phyloP scores from a whole-genome alignment of 2,329 filamentous ascomycete genomes.

The Fusarium anguioides region DNA sequence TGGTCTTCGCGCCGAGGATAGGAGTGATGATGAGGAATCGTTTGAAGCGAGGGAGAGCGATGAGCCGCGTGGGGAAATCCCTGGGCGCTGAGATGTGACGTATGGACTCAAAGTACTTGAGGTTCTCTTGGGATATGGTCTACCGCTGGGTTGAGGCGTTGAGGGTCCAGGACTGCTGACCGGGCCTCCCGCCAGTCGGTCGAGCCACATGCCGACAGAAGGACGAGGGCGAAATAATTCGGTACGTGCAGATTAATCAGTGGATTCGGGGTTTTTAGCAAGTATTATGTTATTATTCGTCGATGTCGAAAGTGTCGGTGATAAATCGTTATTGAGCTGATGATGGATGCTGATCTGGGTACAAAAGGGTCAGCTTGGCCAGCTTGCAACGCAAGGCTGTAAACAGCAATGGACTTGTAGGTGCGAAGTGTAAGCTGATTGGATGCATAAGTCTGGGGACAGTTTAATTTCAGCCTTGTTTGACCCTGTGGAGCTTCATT shows the following conservation, averaged over 20 bases:
- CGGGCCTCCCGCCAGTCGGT: slow-evolving; percentile 79
- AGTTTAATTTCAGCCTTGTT: slow-evolving; percentile 25
- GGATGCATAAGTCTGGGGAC: not conserved
- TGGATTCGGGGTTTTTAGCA: not conserved
- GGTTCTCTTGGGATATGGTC: slow-evolving; percentile 74
- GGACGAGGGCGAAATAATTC: slow-evolving; percentile 13
- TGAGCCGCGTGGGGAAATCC: slow-evolving; percentile 76
- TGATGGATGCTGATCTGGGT: slow-evolving; percentile 29
- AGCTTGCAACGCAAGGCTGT: slow-evolving; percentile 47
- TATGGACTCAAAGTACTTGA: slow-evolving; percentile 76
- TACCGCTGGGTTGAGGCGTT: slow-evolving; percentile 71
- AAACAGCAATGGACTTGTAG: slow-evolving; percentile 16
- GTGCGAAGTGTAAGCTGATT: slow-evolving; percentile 27
- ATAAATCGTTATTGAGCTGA: slow-evolving; percentile 10
- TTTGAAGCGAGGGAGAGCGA: slow-evolving; percentile 81
- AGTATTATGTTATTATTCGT: slow-evolving; percentile 28
- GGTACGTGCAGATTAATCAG: slow-evolving; percentile 10
- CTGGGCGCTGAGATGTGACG: slow-evolving; percentile 74
- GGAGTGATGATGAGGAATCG: slow-evolving; percentile 81
- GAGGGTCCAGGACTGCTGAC: slow-evolving; percentile 68
- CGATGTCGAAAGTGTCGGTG: slow-evolving; percentile 7
- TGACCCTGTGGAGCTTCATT: slow-evolving; percentile 10
- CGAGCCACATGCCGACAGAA: slow-evolving; percentile 80
- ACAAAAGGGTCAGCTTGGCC: slow-evolving; percentile 41
- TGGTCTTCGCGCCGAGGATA: slow-evolving; percentile 69